Percentiles rank a stretch among this genome's conserved stretches.
These are phyloP conservation scores for Protea cynaroides DNA, from an alignment of 164 flowering plant species.

Conservation along the genomic window DNA sequence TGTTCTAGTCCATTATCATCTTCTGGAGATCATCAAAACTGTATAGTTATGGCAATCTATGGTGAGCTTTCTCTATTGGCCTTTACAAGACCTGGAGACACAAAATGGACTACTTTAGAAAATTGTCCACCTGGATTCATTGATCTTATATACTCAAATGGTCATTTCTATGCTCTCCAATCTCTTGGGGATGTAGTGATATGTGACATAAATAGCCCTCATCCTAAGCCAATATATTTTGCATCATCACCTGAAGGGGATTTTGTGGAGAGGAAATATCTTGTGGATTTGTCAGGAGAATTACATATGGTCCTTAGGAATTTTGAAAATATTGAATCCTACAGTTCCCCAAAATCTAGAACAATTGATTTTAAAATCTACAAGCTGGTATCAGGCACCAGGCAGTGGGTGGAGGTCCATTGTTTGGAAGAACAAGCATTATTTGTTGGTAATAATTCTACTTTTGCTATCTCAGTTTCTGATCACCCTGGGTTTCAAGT, in stretches of 20 bases:
- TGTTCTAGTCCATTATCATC: conserved; percentile 1
- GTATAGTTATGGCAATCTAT: conserved; percentile 5
- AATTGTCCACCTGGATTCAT: background rate
- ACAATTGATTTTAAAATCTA: conserved; percentile 2
- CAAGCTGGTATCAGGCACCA: background rate
- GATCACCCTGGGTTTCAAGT: background rate
- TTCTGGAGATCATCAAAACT: too few species aligned
- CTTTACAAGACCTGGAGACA: conserved; percentile 7
- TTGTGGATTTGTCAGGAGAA: conserved; percentile 6
- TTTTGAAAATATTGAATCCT: background rate
- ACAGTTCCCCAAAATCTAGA: background rate
- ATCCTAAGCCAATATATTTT: background rate
- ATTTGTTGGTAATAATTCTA: conserved; percentile 4
- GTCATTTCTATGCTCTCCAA: conserved; percentile 5
- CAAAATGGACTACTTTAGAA: conserved; percentile 4
- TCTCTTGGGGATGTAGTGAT: background rate
- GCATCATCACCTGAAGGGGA: background rate
- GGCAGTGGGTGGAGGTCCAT: conserved; percentile 6
- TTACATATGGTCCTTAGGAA: background rate
- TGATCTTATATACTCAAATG: conserved; percentile 1
- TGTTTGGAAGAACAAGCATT: conserved; percentile 3
- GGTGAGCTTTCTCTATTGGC: background rate
- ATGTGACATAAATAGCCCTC: background rate
- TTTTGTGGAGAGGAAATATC: background rate
- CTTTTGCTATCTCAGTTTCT: conserved; percentile 1